Evolutionary conservation across 257 asterid species (phyloP).

Genomic region (Nicotiana tomentosiformis): DNA sequence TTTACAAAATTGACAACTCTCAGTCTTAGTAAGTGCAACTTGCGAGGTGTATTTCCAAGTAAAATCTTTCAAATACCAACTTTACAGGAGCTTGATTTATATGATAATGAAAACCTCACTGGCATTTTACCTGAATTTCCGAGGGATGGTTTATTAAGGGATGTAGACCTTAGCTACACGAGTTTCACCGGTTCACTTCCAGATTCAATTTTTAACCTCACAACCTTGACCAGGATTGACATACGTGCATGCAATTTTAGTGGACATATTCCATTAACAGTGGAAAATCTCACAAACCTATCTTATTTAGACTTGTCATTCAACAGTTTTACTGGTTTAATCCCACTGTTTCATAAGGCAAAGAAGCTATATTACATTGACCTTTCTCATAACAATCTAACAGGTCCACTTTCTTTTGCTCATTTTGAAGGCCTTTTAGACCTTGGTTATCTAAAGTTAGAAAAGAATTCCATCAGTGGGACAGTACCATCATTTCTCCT

Average conservation of each 20-base stretch:
- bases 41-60: conserved; percentile 19
- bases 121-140: conserved; percentile 17
- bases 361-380: neutral
- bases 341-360: conserved; percentile 11
- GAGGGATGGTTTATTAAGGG: neutral
- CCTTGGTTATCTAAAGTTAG: no score
- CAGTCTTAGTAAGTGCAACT: conserved; percentile 10
- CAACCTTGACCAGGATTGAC: neutral
- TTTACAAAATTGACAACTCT: conserved; percentile 11
- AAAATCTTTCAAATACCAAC: conserved; percentile 26
- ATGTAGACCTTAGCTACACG: neutral
- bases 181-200: conserved; percentile 19
- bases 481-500: neutral
- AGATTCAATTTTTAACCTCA: conserved; percentile 9
- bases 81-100: conserved; percentile 15
- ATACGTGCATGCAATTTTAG: conserved; percentile 11
- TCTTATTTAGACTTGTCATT: conserved; percentile 12
- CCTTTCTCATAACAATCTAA: conserved; percentile 5
- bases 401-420: conserved; percentile 14
- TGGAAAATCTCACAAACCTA: conserved; percentile 5
- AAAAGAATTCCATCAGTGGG: no score
- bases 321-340: conserved; percentile 6
- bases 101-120: neutral
- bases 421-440: no score
- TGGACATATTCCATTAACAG: conserved; percentile 16